phyloP scores from a whole-genome alignment of 352 stramenopile species.

The Globisporangium spinosum region DNA sequence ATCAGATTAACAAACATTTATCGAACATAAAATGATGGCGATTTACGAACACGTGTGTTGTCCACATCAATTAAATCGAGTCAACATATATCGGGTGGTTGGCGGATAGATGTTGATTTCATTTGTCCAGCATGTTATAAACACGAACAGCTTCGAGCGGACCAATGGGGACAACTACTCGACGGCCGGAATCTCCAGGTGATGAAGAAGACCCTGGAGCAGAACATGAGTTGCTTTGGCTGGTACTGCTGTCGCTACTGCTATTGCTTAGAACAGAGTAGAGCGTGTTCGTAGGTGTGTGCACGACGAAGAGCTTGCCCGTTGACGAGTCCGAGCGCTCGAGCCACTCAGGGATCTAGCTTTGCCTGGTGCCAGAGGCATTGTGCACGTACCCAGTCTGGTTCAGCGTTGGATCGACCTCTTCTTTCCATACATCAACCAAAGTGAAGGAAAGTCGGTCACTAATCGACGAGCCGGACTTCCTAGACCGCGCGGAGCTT shows the following conservation, averaged over 20 bases:
- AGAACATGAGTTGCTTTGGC: neutral
- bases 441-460: constrained; percentile 7
- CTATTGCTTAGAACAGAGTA: neutral
- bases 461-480: neutral
- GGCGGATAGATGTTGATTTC: neutral
- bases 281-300: constrained; percentile 18
- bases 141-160: constrained; percentile 27
- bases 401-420: neutral
- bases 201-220: neutral
- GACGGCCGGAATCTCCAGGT: constrained; percentile 1
- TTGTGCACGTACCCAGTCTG: constrained; percentile 15
- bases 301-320: constrained; percentile 17
- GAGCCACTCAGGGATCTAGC: constrained; percentile 17
- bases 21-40: neutral
- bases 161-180: constrained; percentile 18
- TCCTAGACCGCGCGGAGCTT: constrained; percentile 1
- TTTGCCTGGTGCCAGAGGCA: constrained; percentile 10
- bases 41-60: neutral
- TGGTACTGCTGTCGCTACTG: neutral
- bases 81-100: neutral
- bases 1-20: neutral
- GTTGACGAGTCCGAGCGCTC: constrained; percentile 9
- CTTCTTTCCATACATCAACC: constrained; percentile 16
- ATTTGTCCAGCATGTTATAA: constrained; percentile 18
- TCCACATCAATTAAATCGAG: neutral